Percentiles rank a stretch among this genome's conserved stretches.
Evolutionary conservation across 2,329 filamentous ascomycete genomes (phyloP).

Genomic region (Exophiala mesophila): DNA sequence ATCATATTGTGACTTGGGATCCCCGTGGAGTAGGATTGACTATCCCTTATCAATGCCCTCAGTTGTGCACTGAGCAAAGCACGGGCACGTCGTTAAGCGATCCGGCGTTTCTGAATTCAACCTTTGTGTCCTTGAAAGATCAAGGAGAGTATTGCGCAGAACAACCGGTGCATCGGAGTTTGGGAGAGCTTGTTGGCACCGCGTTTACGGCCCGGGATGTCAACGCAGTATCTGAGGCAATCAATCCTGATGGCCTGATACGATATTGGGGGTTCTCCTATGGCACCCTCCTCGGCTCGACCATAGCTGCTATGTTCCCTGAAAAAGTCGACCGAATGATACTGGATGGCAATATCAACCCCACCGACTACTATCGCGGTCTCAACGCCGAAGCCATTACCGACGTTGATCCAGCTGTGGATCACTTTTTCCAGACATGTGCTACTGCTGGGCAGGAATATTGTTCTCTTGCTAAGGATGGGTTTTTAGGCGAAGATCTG

Average conservation of each 20-base stretch:
- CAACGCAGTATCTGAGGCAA: neutral
- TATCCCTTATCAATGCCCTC: slow-evolving; percentile 7
- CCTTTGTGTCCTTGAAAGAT: neutral
- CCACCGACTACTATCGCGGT: slow-evolving; percentile 16
- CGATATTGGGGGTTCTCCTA: slow-evolving; percentile 27
- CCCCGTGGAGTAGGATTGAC: slow-evolving; percentile 28
- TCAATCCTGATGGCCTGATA: slow-evolving; percentile 19
- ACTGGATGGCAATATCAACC: slow-evolving; percentile 29
- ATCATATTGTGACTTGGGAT: slow-evolving; percentile 31
- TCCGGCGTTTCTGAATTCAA: slow-evolving; percentile 5
- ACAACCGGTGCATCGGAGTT: neutral
- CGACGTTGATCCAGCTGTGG: slow-evolving; percentile 43
- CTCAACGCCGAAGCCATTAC: neutral
- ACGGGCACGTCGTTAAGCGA: neutral
- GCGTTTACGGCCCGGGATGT: slow-evolving; percentile 43
- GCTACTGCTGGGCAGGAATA: slow-evolving; percentile 12
- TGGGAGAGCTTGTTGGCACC: slow-evolving; percentile 35
- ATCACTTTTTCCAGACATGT: slow-evolving; percentile 49
- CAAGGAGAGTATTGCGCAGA: slow-evolving; percentile 4
- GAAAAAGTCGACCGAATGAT: slow-evolving; percentile 36
- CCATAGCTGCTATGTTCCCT: slow-evolving; percentile 38
- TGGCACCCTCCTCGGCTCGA: slow-evolving; percentile 31
- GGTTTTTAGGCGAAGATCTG: slow-evolving; percentile 8
- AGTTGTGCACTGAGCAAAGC: neutral
- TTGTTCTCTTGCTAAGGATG: slow-evolving; percentile 8